phyloP scores from a whole-genome alignment of 2,329 filamentous ascomycete species.

The Curvularia hawaiiensis region DNA sequence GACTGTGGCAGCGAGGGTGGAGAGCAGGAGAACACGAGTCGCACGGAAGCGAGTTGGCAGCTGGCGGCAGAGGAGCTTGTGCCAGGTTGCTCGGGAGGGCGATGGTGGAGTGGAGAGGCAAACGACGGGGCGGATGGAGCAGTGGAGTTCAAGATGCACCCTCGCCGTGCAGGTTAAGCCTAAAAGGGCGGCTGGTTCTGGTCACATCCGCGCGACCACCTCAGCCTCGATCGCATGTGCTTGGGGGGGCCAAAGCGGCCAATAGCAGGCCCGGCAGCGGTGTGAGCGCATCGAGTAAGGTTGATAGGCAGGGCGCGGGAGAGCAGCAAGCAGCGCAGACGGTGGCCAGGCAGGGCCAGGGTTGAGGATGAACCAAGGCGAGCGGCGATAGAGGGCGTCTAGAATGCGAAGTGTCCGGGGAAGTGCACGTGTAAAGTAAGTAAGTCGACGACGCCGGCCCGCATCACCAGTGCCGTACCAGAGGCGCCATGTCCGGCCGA shows the following conservation, averaged over 20 bases:
- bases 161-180: constrained; percentile 16
- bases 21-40: constrained; percentile 14
- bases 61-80: constrained; percentile 22
- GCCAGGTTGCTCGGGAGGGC: constrained; percentile 14
- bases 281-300: constrained; percentile 1
- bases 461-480: constrained; percentile 9
- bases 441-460: constrained; percentile 6
- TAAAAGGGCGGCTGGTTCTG: constrained; percentile 14
- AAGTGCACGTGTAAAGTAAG: constrained; percentile 12
- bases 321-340: not conserved
- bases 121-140: constrained; percentile 11
- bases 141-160: constrained; percentile 15
- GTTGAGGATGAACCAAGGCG: constrained; percentile 9
- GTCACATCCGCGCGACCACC: constrained; percentile 20
- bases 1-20: constrained; percentile 8
- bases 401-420: constrained; percentile 9
- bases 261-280: constrained; percentile 9
- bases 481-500: constrained; percentile 3
- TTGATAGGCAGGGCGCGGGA: not conserved
- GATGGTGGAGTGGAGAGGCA: constrained; percentile 20
- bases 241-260: constrained; percentile 9
- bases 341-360: not conserved
- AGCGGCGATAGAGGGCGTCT: constrained; percentile 9
- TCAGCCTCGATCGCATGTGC: constrained; percentile 20
- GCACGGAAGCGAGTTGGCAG: constrained; percentile 18